Conservation (phyloP, 1,284 basidiomycete species). For the Cutaneotrichosporon sp. region DNA sequence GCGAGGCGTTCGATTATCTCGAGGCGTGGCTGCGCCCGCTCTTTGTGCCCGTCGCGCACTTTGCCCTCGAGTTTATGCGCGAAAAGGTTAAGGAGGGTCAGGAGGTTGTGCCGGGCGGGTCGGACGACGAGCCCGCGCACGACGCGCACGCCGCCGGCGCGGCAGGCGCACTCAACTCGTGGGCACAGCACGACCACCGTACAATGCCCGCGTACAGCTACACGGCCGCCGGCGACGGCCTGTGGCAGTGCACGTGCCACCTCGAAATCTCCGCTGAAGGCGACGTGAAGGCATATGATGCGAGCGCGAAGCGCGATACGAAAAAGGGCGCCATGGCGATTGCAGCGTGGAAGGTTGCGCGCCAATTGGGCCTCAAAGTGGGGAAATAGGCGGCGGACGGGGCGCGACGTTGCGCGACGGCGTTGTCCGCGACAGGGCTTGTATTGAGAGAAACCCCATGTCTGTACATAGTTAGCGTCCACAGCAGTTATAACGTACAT, state of each 20-base stretch:
- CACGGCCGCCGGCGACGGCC: neutral
- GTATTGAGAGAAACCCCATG: neutral
- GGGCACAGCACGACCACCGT: neutral
- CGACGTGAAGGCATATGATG: conserved; percentile 7
- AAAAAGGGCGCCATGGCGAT: conserved; percentile 30
- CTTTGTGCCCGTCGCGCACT: conserved; percentile 31
- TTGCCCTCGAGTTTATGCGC: conserved; percentile 20
- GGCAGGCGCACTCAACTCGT: conserved; percentile 6
- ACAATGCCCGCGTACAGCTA: conserved; percentile 5
- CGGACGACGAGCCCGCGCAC: neutral
- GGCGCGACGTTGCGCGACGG: too few relatives aligned
- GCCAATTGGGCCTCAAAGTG: conserved; percentile 18
- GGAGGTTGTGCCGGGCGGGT: neutral
- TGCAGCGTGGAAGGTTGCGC: conserved; percentile 32
- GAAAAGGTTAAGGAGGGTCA: neutral
- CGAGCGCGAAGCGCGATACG: conserved; percentile 25
- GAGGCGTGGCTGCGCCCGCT: conserved; percentile 35
- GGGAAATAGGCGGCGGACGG: neutral
- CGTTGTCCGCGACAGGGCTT: too few relatives aligned
- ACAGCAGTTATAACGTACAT: neutral
- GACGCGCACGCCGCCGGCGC: conserved; percentile 5
- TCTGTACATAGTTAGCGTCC: neutral
- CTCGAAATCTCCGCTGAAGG: neutral
- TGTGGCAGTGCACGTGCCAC: conserved; percentile 4
- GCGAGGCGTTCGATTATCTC: conserved; percentile 30